Evolutionary conservation across 495 filamentous ascomycete species (phyloP).

Genomic region (Clavariopsis aquatica): DNA sequence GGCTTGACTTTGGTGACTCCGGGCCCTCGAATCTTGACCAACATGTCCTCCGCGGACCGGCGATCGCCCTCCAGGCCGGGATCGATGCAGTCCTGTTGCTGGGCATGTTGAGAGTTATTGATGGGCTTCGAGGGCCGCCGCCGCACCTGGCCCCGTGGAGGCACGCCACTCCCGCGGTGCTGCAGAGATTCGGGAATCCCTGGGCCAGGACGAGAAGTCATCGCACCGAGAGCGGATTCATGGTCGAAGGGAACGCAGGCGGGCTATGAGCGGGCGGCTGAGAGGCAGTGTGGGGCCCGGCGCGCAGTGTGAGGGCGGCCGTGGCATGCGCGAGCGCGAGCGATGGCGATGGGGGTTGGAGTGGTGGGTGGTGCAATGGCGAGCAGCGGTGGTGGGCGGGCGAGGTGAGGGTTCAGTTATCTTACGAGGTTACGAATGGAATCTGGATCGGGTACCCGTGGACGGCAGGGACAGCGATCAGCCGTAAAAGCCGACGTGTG

Average conservation of each 20-base stretch:
- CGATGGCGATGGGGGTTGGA: not conserved
- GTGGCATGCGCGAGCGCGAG: not conserved
- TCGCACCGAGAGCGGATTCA: slow-evolving; percentile 40
- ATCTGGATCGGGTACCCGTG: not conserved
- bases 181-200: slow-evolving; percentile 39
- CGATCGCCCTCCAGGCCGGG: slow-evolving; percentile 27
- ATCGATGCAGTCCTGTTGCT: slow-evolving; percentile 28
- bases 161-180: slow-evolving; percentile 31
- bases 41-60: slow-evolving; percentile 18
- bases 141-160: slow-evolving; percentile 15
- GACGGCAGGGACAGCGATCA: slow-evolving; percentile 12
- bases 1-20: slow-evolving; percentile 15
- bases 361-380: not conserved
- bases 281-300: not conserved
- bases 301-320: not conserved
- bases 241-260: slow-evolving; percentile 28
- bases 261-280: slow-evolving; percentile 8
- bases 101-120: slow-evolving; percentile 25
- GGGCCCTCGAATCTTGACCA: slow-evolving; percentile 2
- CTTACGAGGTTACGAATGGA: slow-evolving; percentile 9
- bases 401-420: slow-evolving; percentile 16
- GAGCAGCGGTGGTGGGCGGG: not conserved
- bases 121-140: slow-evolving; percentile 21
- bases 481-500: slow-evolving; percentile 12
- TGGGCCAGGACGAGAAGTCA: slow-evolving; percentile 42